Evolutionary conservation across 371 early-diverging fungal species (phyloP), one percentile per base, ranked within the genome.

Genomic region (Lichtheimia corymbifera): DNA sequence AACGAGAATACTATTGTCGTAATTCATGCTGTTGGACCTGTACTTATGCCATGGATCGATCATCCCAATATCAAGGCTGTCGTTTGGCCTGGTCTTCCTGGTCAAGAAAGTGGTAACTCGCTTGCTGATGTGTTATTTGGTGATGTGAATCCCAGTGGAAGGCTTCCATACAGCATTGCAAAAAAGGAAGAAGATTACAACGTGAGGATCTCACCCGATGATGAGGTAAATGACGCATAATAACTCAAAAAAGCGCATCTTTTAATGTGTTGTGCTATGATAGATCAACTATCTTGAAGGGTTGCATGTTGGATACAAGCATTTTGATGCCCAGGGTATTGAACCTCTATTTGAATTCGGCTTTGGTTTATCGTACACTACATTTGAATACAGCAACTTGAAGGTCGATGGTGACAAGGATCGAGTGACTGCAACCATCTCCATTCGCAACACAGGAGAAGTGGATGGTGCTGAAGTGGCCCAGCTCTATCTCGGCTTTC

Each of bases 351-450:
- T 77, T 68, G 64, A 65, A 12, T 86, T 86, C 49, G 87, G 85
- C 7, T 70, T 69, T 62, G 87, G 87, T 58, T 62, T 86, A 27
- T 82, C 83, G 0, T 86, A 84, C 71, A 77, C 87, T 17, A 70
- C 50, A 3, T 86, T 86, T 61, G 52, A 55, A 12, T 84, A 84
- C 63, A 59, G 61, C 47, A 25, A 63, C 1, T 15, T 61, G 43
- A 50, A 66, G 22, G 53, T 59, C 44, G 24, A 30, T 5, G 44
- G 27, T 1, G 55, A 64, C 14, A 30, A 55, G 18, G 40, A 41
- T 20, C 43, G n/a, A 47, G 63, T 66, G 18, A 60, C 35, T 27
- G 70, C 66, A 40, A 51, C 74, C 2, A 61, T 80, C 24, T 40
- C 43, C 11, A 45, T 86, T 25, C 24, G 42, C 6, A 86, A 86